Percentiles rank a stretch among this genome's conserved stretches.
phyloP scores from a whole-genome alignment of 1,139 yeast species.

The Scheffersomyces lignicola region DNA sequence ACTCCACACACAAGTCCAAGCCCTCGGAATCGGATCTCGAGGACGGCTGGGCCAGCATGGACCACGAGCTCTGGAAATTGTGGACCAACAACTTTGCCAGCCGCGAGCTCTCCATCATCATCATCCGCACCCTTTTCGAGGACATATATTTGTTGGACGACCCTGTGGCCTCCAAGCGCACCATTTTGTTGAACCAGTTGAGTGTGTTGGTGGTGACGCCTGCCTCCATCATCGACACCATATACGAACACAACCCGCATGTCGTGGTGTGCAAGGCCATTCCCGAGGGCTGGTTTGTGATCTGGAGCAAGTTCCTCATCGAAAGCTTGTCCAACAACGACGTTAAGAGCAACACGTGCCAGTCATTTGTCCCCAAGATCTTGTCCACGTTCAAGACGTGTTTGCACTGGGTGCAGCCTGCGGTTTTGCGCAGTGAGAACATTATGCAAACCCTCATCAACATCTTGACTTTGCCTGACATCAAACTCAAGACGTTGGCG shows the following conservation, averaged over 20 bases:
- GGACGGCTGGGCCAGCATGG: constrained; percentile 93
- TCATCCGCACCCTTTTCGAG: constrained; percentile 85
- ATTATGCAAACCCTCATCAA: constrained; percentile 63
- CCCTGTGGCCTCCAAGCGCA: constrained; percentile 80
- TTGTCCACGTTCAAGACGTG: constrained; percentile 87
- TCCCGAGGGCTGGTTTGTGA: constrained; percentile 79
- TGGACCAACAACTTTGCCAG: constrained; percentile 69
- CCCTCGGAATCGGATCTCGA: constrained; percentile 29
- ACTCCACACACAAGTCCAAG: neutral
- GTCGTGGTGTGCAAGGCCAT: constrained; percentile 59
- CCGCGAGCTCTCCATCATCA: constrained; percentile 74
- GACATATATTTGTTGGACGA: constrained; percentile 93
- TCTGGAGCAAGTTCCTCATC: constrained; percentile 69
- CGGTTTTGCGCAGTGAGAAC: constrained; percentile 66
- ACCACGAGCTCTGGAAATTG: constrained; percentile 64
- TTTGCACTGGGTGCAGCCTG: constrained; percentile 86
- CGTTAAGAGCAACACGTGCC: constrained; percentile 34
- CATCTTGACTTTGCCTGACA: constrained; percentile 59
- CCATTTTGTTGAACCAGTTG: constrained; percentile 74
- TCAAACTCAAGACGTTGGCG: constrained; percentile 76
- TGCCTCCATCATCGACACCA: constrained; percentile 56
- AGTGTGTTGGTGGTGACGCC: constrained; percentile 85
- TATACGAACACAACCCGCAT: constrained; percentile 72
- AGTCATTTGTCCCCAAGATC: constrained; percentile 60
- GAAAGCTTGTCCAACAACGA: constrained; percentile 46